Evolutionary conservation across 2,329 filamentous ascomycete genomes (phyloP).

Genomic region (Fusarium mangiferae): DNA sequence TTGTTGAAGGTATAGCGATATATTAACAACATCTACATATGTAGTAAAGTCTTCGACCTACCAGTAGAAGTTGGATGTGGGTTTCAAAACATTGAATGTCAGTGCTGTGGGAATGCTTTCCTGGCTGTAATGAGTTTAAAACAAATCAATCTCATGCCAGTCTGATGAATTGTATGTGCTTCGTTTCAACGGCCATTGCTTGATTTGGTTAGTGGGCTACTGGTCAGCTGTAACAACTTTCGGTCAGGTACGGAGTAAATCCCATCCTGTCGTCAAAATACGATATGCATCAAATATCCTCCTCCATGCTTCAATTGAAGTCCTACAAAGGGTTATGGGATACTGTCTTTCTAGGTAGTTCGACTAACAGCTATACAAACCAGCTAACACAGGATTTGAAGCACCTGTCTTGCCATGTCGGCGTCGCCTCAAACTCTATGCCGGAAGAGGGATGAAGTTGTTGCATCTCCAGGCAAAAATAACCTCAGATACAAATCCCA

Average conservation of each 20-base stretch:
- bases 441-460: neutral
- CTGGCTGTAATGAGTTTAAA: slow-evolving; percentile 6
- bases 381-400: neutral
- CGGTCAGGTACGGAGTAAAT: neutral
- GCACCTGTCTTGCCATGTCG: neutral
- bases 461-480: slow-evolving; percentile 2
- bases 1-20: slow-evolving; percentile 12
- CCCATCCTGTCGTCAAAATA: neutral
- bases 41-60: neutral
- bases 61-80: slow-evolving; percentile 11
- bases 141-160: slow-evolving; percentile 2
- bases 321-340: neutral
- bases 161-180: neutral
- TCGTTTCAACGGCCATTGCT: slow-evolving; percentile 30
- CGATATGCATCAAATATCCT: neutral
- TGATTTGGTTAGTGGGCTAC: slow-evolving; percentile 9
- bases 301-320: neutral
- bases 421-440: neutral
- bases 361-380: neutral
- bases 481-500: slow-evolving; percentile 16
- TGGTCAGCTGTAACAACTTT: neutral
- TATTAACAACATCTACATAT: neutral
- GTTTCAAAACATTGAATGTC: slow-evolving; percentile 17
- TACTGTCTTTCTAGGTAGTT: neutral
- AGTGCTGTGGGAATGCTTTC: neutral